These are phyloP conservation scores for Myriosclerotinia scirpicola DNA, from an alignment of 2,329 filamentous ascomycete species.

Conservation along the genomic window DNA sequence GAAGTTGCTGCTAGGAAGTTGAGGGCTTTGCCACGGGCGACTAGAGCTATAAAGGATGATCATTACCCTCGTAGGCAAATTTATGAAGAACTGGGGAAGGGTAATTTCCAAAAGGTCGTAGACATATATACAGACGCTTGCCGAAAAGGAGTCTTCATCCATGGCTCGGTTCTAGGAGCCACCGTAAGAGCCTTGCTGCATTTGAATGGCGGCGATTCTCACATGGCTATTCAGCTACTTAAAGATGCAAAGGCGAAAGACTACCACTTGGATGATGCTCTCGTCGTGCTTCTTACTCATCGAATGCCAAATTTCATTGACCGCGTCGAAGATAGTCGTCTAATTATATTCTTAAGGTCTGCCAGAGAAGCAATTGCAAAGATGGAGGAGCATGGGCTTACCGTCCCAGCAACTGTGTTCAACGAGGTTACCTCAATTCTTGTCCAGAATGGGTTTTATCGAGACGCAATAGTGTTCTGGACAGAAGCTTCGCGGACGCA, in stretches of 20 bases:
- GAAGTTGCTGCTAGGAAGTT: conserved; percentile 20
- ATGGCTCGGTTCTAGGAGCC: conserved; percentile 24
- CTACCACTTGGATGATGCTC: conserved; percentile 28
- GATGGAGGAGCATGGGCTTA: conserved; percentile 31
- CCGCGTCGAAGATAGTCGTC: conserved; percentile 13
- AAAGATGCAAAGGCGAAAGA: conserved; percentile 30
- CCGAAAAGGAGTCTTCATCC: conserved; percentile 19
- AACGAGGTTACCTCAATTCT: conserved; percentile 37
- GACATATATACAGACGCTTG: conserved; percentile 35
- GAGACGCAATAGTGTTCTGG: conserved; percentile 38
- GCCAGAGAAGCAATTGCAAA: conserved; percentile 28
- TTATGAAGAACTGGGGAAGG: conserved; percentile 28
- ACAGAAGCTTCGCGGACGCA: conserved; percentile 30
- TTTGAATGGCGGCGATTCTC: conserved; percentile 23
- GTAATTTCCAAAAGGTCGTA: conserved; percentile 29
- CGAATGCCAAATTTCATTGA: conserved; percentile 28
- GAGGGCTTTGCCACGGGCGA: not conserved
- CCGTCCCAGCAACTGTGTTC: conserved; percentile 31
- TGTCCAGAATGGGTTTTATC: conserved; percentile 27
- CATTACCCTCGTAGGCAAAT: conserved; percentile 30
- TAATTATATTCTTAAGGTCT: conserved; percentile 17
- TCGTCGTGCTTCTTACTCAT: conserved; percentile 34
- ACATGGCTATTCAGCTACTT: conserved; percentile 31
- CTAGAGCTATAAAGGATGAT: conserved; percentile 16
- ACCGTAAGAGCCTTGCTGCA: conserved; percentile 37